These are phyloP conservation scores for Grigorovia humatica DNA, from an alignment of 805 yeast species.

Conservation along the genomic window DNA sequence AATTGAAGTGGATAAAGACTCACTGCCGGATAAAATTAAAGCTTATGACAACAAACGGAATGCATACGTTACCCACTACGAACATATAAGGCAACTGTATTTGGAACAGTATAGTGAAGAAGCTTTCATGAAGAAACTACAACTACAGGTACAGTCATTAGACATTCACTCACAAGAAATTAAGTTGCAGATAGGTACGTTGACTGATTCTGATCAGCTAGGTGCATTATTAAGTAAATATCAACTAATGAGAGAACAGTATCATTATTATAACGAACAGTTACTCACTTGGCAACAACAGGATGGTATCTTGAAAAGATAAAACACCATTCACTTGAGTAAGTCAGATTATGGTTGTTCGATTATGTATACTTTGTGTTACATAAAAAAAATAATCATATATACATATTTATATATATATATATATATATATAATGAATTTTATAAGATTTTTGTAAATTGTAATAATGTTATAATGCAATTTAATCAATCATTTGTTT, in stretches of 20 bases:
- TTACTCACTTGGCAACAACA: conserved; percentile 33
- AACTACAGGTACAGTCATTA: conserved; percentile 24
- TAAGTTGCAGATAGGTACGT: conserved; percentile 5
- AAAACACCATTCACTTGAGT: not conserved
- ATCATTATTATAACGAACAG: conserved; percentile 38
- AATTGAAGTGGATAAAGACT: conserved; percentile 18
- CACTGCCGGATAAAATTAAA: conserved; percentile 20
- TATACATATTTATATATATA: too few species aligned
- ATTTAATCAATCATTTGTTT: not conserved
- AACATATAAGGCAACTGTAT: conserved; percentile 29
- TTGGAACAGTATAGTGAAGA: conserved; percentile 31
- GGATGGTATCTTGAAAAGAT: conserved; percentile 4
- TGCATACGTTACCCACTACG: conserved; percentile 29
- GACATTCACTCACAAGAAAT: conserved; percentile 16
- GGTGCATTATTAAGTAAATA: conserved; percentile 35
- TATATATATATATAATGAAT: too few species aligned
- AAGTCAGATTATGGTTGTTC: too few species aligned
- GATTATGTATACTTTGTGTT: too few species aligned
- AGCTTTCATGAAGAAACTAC: conserved; percentile 26
- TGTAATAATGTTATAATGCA: not conserved
- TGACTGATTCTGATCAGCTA: conserved; percentile 23
- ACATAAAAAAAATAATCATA: too few species aligned
- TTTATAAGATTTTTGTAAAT: too few species aligned
- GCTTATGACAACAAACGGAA: conserved; percentile 6
- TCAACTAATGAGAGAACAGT: conserved; percentile 31